Evolutionary conservation across 495 filamentous ascomycete genomes (phyloP).

Genomic region (Geoglossum glabrum): DNA sequence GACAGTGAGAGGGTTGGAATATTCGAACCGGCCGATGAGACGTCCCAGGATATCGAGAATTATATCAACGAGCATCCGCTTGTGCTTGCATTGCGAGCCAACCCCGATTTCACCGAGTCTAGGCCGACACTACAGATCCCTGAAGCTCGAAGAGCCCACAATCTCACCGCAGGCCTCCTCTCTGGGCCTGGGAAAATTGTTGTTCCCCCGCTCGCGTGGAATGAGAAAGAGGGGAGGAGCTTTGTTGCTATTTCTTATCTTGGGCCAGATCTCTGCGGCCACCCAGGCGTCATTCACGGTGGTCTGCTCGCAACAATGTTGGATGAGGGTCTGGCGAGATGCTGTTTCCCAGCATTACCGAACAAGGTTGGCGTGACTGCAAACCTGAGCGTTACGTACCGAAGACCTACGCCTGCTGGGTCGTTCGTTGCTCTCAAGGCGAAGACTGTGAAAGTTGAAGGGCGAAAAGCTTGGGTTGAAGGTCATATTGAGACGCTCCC

Average conservation of each 20-base stretch:
- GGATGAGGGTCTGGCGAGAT: slow-evolving; percentile 78
- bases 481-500: slow-evolving; percentile 73
- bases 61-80: slow-evolving; percentile 61
- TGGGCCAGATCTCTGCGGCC: slow-evolving; percentile 67
- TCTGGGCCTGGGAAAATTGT: slow-evolving; percentile 54
- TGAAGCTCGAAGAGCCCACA: slow-evolving; percentile 38
- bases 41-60: slow-evolving; percentile 42
- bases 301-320: slow-evolving; percentile 79
- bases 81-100: slow-evolving; percentile 37
- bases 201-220: slow-evolving; percentile 66
- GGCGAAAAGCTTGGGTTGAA: slow-evolving; percentile 91
- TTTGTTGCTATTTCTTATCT: slow-evolving; percentile 62
- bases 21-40: slow-evolving; percentile 41
- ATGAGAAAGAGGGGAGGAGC: slow-evolving; percentile 45
- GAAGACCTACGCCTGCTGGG: slow-evolving; percentile 54
- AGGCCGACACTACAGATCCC: slow-evolving; percentile 81
- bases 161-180: slow-evolving; percentile 66
- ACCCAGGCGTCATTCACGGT: slow-evolving; percentile 82
- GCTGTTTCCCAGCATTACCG: slow-evolving; percentile 78
- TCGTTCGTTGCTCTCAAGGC: slow-evolving; percentile 61
- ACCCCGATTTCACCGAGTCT: slow-evolving; percentile 50
- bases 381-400: slow-evolving; percentile 77
- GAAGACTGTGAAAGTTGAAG: slow-evolving; percentile 71
- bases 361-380: slow-evolving; percentile 83
- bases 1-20: slow-evolving; percentile 53